Percentiles rank a stretch among this genome's conserved stretches.
Evolutionary conservation across 1,284 basidiomycete species (phyloP).

Genomic region (Marasmius tenuissimus): DNA sequence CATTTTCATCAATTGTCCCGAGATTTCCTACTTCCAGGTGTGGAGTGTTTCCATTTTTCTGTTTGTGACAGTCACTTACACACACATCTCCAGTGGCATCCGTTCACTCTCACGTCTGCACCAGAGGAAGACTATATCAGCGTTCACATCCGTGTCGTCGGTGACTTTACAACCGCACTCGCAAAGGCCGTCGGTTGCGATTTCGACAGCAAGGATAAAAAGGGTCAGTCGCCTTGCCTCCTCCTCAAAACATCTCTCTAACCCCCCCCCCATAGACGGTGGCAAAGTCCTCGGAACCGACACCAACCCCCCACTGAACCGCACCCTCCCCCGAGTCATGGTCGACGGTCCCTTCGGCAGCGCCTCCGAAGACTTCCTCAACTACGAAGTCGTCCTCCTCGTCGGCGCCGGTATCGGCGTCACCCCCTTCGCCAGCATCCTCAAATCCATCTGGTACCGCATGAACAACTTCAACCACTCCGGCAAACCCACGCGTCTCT

Average conservation of each 20-base stretch:
- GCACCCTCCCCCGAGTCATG: conserved; percentile 84
- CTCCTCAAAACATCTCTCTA: background rate
- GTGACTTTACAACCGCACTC: conserved; percentile 82
- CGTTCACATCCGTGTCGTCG: conserved; percentile 86
- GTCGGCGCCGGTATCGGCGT: conserved; percentile 92
- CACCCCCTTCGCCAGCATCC: conserved; percentile 87
- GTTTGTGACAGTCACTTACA: background rate
- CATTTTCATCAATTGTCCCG: conserved; percentile 85
- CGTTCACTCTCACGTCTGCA: conserved; percentile 88
- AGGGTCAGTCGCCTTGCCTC: conserved; percentile 21
- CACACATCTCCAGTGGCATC: conserved; percentile 71
- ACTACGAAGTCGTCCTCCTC: conserved; percentile 84
- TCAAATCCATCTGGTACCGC: conserved; percentile 92
- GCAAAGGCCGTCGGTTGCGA: conserved; percentile 82
- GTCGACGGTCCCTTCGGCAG: conserved; percentile 87
- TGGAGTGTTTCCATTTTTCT: background rate
- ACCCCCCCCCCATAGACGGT: conserved; percentile 32
- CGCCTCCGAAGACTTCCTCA: conserved; percentile 84
- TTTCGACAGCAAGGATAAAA: conserved; percentile 56
- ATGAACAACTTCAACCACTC: conserved; percentile 80
- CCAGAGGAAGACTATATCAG: conserved; percentile 92
- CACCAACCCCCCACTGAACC: conserved; percentile 61
- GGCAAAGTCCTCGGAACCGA: conserved; percentile 61
- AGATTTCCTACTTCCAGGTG: conserved; percentile 80
- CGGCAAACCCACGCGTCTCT: conserved; percentile 57